Percentiles rank a stretch among this genome's conserved stretches.
phyloP scores from a whole-genome alignment of 345 rosid genomes.

The Garcia nutans region DNA sequence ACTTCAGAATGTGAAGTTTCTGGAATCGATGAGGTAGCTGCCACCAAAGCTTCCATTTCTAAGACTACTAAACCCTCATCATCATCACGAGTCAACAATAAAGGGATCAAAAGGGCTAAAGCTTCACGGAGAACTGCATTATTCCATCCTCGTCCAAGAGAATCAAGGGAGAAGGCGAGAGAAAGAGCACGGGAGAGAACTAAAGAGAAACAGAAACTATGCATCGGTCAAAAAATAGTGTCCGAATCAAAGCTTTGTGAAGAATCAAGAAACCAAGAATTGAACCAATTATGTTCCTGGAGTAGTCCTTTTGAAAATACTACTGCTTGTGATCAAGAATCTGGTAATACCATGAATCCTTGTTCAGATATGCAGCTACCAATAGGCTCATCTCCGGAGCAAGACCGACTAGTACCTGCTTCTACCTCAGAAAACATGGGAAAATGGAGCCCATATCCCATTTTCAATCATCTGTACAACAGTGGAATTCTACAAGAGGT shows the following conservation, averaged over 20 bases:
- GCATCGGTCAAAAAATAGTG: constrained; percentile 9
- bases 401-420: not conserved
- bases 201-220: constrained; percentile 41
- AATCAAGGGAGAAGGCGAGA: constrained; percentile 59
- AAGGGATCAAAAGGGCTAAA: constrained; percentile 28
- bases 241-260: constrained; percentile 21
- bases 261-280: not conserved
- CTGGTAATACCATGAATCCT: constrained; percentile 11
- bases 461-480: constrained; percentile 29
- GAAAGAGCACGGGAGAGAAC: constrained; percentile 75
- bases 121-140: constrained; percentile 26
- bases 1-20: constrained; percentile 47
- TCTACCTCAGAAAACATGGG: constrained; percentile 14
- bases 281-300: constrained; percentile 24
- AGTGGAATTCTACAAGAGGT: constrained; percentile 36
- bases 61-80: constrained; percentile 21
- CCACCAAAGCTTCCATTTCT: constrained; percentile 13
- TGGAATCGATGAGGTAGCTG: constrained; percentile 23
- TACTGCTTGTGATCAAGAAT: constrained; percentile 17
- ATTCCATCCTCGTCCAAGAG: constrained; percentile 39
- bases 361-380: constrained; percentile 6
- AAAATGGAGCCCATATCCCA: constrained; percentile 37
- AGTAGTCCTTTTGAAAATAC: constrained; percentile 13
- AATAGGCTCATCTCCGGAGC: not conserved
- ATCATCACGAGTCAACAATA: not conserved